Evolutionary conservation across 441 rosid species (phyloP).

Genomic region (Gossypium schwendimanii): DNA sequence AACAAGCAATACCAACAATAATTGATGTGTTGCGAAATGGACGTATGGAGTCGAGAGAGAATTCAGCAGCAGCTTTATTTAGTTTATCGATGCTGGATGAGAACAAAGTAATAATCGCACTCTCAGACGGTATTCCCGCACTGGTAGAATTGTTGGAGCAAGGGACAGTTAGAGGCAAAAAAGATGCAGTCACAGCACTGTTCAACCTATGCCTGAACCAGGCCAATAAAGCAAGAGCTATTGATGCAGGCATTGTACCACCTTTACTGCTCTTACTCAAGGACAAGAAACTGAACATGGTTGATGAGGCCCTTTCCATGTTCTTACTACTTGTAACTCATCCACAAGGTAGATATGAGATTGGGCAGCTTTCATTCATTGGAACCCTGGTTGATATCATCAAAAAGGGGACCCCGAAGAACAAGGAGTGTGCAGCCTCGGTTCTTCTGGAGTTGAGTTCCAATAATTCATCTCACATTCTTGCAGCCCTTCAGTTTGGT

Average conservation of each 20-base stretch:
- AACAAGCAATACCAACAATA: conserved; percentile 27
- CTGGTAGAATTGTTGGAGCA: conserved; percentile 24
- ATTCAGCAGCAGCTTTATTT: conserved; percentile 77
- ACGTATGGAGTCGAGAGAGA: conserved; percentile 54
- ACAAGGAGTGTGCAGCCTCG: conserved; percentile 65
- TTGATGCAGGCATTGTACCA: conserved; percentile 51
- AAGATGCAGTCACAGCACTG: conserved; percentile 59
- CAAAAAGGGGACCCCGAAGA: conserved; percentile 57
- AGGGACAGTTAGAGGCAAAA: conserved; percentile 65
- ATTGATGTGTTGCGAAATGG: conserved; percentile 25
- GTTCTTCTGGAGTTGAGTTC: conserved; percentile 62
- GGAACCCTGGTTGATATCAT: conserved; percentile 57
- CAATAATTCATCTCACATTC: conserved; percentile 48
- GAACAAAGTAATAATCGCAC: conserved; percentile 42
- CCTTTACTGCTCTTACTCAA: conserved; percentile 40
- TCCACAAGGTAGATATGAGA: conserved; percentile 53
- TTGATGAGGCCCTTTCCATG: conserved; percentile 75
- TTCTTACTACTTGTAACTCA: conserved; percentile 52
- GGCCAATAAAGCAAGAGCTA: conserved; percentile 54
- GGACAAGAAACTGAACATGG: conserved; percentile 49
- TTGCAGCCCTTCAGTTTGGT: conserved; percentile 73
- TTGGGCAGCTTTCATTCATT: conserved; percentile 57
- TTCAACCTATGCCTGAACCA: conserved; percentile 58
- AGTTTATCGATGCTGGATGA: conserved; percentile 77
- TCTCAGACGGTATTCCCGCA: not conserved